Conservation (phyloP, 1,139 yeast species). For the Lodderomyces margitis region DNA sequence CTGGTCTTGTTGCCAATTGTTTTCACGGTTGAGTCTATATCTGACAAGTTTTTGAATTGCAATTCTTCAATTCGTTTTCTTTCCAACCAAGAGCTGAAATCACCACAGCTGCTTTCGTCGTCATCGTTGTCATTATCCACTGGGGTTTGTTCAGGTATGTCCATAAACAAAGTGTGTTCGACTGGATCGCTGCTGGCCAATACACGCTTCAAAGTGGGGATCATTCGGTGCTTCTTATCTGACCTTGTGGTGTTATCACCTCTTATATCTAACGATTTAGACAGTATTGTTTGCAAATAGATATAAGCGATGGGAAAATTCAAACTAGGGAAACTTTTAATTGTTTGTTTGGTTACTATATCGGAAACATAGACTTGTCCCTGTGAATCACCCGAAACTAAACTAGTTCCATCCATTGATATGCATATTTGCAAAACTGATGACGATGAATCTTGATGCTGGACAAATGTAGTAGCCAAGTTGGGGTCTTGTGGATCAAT, state of each 20-base stretch:
- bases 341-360: conserved; percentile 72
- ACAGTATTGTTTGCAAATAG: conserved; percentile 20
- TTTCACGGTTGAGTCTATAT: conserved; percentile 36
- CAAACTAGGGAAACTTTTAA: conserved; percentile 61
- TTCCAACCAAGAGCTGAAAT: conserved; percentile 43
- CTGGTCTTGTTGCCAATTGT: conserved; percentile 11
- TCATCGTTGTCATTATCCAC: background rate
- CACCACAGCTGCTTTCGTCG: conserved; percentile 12
- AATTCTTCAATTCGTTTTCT: conserved; percentile 51
- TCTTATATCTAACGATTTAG: conserved; percentile 20
- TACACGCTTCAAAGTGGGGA: conserved; percentile 62
- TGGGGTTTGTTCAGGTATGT: conserved; percentile 27
- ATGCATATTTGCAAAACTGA: conserved; percentile 47
- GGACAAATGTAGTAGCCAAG: conserved; percentile 53
- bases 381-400: conserved; percentile 69
- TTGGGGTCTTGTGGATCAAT: conserved; percentile 53
- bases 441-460: conserved; percentile 47
- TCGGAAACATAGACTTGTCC: conserved; percentile 75
- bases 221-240: conserved; percentile 37
- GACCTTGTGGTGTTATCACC: background rate
- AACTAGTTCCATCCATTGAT: conserved; percentile 72
- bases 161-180: conserved; percentile 52
- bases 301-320: conserved; percentile 36
- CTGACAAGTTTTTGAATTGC: conserved; percentile 43
- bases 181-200: conserved; percentile 42